Base-by-base conservation (phyloP, 805 yeast species). In the Suhomyces sp. region DNA sequence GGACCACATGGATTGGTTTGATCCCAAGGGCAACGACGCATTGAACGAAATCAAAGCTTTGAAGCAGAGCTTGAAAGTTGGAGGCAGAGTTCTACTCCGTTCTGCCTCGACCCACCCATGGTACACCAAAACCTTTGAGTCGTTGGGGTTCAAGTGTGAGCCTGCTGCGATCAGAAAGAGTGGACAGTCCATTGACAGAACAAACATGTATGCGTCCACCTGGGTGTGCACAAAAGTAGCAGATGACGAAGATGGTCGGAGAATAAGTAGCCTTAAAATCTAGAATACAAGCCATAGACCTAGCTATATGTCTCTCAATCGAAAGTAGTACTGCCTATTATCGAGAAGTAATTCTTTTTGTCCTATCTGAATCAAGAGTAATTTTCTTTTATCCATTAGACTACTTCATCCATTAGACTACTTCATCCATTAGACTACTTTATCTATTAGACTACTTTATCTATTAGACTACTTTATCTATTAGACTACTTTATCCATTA, bases 1-100 rank as follows among this genome's bases (percentile, higher is more conserved):
- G 96, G 96, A 88, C 68, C 96, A 88, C 68, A 87, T 89, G 94
- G 96, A 89, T 70, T 88, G 96, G 96, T 88, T 88, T 64, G 85
- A 85, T 59, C 85, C 88, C 36, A 65, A 74, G 13, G 87, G 86
- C 7, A 62, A 62, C 2, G 91, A 86, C 19, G 92, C 90, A 10
- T 71, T 77, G 46, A 76, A 78, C 44, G 96, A 89, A 67, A 84
- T 89, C 57, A 65, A 74, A 33, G 88, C 90, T 0, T 73, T 89
- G 45, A 77, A 77, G 64, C 74, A 78, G 48, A 87, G 91, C 17
- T 74, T 88, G 48, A 79, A 81, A 9, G 77, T 79, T 26, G 84
- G 85, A 31, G 96, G 96, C 12, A 77, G 90, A 53, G 94, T 88
- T 4, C 70, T 88, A 79, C 73, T 88, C 58, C 82, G 96, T 66